Evolutionary conservation across 129 eudicot species (phyloP).

Genomic region (Mikania micrantha): DNA sequence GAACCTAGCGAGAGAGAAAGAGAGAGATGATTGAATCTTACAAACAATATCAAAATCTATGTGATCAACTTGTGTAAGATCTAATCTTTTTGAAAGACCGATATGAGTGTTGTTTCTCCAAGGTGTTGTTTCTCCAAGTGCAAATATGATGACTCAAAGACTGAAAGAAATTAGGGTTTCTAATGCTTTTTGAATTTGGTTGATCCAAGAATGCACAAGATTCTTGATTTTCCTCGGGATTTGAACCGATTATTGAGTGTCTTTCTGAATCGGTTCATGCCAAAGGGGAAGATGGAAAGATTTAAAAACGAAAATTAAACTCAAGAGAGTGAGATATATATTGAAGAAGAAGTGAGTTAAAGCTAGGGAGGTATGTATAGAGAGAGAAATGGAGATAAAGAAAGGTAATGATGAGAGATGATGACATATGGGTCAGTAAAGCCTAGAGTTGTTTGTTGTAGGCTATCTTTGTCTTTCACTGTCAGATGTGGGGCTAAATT

Average conservation of each 20-base stretch:
- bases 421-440: conserved; percentile 21
- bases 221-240: not conserved
- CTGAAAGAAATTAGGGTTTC: not conserved
- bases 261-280: not conserved
- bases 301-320: not conserved
- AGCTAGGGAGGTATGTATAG: not conserved
- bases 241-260: not conserved
- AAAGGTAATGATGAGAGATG: conserved; percentile 34
- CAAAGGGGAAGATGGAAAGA: not conserved
- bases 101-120: not conserved
- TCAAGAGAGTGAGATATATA: too few species aligned
- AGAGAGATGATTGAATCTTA: conserved; percentile 7
- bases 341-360: conserved; percentile 9
- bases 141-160: not conserved
- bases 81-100: not conserved
- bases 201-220: not conserved
- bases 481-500: conserved; percentile 46
- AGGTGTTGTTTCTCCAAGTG: not conserved
- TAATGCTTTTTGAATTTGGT: not conserved
- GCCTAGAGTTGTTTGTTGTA: conserved; percentile 25
- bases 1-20: not conserved
- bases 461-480: conserved; percentile 33
- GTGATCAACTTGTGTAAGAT: not conserved
- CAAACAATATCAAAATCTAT: conserved; percentile 7
- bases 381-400: conserved; percentile 15